Percentiles rank a stretch among this genome's conserved stretches.
These are phyloP conservation scores for Verticillium albo-atrum DNA, from an alignment of 2,329 filamentous ascomycete species.

Conservation along the genomic window DNA sequence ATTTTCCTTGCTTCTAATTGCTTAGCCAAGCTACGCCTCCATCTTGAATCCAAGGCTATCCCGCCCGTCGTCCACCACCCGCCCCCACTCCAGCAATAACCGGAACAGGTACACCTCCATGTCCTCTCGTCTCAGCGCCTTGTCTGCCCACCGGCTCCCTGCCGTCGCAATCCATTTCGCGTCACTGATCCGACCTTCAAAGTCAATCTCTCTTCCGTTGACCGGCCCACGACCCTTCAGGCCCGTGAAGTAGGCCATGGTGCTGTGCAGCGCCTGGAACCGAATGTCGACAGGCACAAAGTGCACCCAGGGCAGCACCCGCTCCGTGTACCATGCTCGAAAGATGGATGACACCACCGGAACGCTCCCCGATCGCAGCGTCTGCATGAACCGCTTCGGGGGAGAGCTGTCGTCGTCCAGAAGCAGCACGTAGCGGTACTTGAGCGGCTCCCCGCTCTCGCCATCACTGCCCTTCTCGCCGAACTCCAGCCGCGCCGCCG, in stretches of 20 bases:
- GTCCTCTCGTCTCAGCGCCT: slow-evolving; percentile 64
- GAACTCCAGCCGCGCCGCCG: slow-evolving; percentile 48
- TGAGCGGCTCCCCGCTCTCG: slow-evolving; percentile 48
- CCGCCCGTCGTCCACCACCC: slow-evolving; percentile 59
- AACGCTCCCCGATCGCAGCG: slow-evolving; percentile 61
- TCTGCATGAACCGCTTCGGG: slow-evolving; percentile 52
- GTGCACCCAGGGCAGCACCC: slow-evolving; percentile 72
- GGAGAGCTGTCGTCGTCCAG: slow-evolving; percentile 68
- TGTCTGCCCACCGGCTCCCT: slow-evolving; percentile 60
- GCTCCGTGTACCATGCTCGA: slow-evolving; percentile 73
- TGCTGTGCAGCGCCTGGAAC: slow-evolving; percentile 69
- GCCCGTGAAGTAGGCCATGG: slow-evolving; percentile 69
- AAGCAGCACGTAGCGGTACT: slow-evolving; percentile 67
- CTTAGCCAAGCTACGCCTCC: not conserved
- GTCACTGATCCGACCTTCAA: slow-evolving; percentile 46
- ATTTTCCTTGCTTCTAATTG: not conserved
- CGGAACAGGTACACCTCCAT: slow-evolving; percentile 80
- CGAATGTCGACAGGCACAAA: slow-evolving; percentile 75
- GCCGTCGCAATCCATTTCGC: slow-evolving; percentile 62
- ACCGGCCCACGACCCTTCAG: slow-evolving; percentile 37
- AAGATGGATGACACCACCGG: slow-evolving; percentile 71
- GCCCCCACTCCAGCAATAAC: slow-evolving; percentile 71
- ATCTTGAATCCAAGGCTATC: slow-evolving; percentile 36
- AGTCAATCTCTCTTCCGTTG: slow-evolving; percentile 40
- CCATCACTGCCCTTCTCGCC: slow-evolving; percentile 28